phyloP scores from a whole-genome alignment of 2,329 filamentous ascomycete species.

The Moelleriella libera region DNA sequence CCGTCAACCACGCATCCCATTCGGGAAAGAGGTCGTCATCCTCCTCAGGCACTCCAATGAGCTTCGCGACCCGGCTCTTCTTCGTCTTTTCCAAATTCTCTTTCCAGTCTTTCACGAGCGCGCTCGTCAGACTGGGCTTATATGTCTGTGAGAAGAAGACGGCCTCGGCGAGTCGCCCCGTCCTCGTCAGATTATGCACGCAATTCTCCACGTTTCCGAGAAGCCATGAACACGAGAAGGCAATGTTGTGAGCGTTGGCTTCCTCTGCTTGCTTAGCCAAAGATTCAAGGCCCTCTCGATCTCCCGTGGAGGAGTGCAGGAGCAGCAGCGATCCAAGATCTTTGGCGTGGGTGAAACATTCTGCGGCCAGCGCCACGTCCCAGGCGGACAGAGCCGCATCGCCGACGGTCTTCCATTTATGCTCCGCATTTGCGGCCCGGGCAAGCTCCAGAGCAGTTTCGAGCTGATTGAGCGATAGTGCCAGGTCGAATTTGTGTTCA shows the following conservation, averaged over 20 bases:
- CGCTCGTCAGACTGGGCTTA: constrained; percentile 62
- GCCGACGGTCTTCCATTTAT: constrained; percentile 97
- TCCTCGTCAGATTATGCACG: constrained; percentile 64
- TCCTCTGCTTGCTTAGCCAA: constrained; percentile 64
- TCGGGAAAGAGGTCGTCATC: constrained; percentile 88
- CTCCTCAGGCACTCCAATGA: constrained; percentile 68
- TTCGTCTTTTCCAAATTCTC: constrained; percentile 67
- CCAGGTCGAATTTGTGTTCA: constrained; percentile 93
- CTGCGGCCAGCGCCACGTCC: constrained; percentile 77
- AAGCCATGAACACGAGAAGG: constrained; percentile 83
- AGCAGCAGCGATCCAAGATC: constrained; percentile 83
- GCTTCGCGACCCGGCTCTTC: constrained; percentile 71
- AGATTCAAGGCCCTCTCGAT: constrained; percentile 57
- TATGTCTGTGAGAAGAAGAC: constrained; percentile 92
- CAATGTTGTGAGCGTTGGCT: constrained; percentile 76
- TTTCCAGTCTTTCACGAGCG: constrained; percentile 69
- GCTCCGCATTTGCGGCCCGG: constrained; percentile 70
- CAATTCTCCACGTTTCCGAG: constrained; percentile 71
- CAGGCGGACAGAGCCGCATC: constrained; percentile 77
- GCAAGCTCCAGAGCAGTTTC: constrained; percentile 78
- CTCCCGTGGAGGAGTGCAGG: constrained; percentile 73
- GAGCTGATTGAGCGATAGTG: constrained; percentile 69
- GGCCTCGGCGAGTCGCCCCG: constrained; percentile 69
- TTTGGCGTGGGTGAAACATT: constrained; percentile 84
- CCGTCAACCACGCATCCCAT: constrained; percentile 78